A percentile compares a stretch with the other conserved stretches of the same genome.
Evolutionary conservation across 257 asterid genomes (phyloP).

Genomic region (Verbena officinalis): DNA sequence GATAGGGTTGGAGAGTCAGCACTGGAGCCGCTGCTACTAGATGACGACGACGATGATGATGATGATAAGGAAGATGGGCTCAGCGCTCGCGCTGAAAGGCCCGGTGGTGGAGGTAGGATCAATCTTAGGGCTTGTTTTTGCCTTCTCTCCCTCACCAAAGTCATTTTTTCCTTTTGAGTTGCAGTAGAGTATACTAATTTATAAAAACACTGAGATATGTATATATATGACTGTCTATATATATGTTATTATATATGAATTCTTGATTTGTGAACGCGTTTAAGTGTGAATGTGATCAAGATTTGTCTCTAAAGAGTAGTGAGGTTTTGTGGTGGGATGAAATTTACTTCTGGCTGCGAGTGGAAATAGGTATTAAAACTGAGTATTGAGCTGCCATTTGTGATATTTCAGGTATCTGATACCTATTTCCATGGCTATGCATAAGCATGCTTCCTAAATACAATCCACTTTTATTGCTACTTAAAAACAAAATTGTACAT

Average conservation of each 20-base stretch:
- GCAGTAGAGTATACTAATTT: background rate
- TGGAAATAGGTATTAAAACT: constrained; percentile 25
- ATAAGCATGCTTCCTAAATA: constrained; percentile 1
- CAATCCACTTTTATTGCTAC: background rate
- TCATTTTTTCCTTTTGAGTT: constrained; percentile 21
- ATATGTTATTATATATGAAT: background rate
- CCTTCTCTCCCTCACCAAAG: constrained; percentile 45
- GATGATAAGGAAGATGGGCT: constrained; percentile 43
- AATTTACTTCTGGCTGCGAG: constrained; percentile 38
- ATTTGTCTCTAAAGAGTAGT: constrained; percentile 21
- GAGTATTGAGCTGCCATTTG: constrained; percentile 34
- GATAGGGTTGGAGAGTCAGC: constrained; percentile 39
- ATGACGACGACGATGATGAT: constrained; percentile 37
- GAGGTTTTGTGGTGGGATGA: constrained; percentile 35
- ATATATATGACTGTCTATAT: background rate
- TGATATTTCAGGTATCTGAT: constrained; percentile 35
- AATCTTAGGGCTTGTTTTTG: constrained; percentile 36
- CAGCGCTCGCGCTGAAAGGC: constrained; percentile 25
- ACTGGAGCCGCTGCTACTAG: constrained; percentile 16
- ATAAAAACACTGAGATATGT: background rate
- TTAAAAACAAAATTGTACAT: no score
- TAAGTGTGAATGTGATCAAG: constrained; percentile 18
- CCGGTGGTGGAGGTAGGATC: constrained; percentile 31
- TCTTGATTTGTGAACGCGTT: background rate
- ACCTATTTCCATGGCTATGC: constrained; percentile 22